Evolutionary conservation across 345 rosid species (phyloP).

Genomic region (Citrus trifoliata): DNA sequence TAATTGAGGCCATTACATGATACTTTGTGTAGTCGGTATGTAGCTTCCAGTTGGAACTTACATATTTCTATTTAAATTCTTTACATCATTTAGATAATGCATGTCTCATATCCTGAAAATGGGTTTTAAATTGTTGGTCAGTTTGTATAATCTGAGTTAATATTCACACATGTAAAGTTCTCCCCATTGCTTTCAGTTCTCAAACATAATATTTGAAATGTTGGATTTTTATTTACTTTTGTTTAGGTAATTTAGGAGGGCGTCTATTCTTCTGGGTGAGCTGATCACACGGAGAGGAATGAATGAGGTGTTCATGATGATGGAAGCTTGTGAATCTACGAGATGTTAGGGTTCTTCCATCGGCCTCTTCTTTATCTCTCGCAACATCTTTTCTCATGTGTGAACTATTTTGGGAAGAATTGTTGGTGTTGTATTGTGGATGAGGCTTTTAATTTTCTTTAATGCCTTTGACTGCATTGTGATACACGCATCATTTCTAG

Average conservation of each 20-base stretch:
- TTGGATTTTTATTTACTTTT: background rate
- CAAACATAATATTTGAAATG: background rate
- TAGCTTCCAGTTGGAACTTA: background rate
- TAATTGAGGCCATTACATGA: background rate
- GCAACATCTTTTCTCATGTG: background rate
- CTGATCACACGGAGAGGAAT: background rate
- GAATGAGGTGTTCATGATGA: background rate
- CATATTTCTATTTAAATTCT: background rate
- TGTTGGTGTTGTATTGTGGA: conserved; percentile 8
- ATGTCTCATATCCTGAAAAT: background rate
- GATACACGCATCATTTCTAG: background rate
- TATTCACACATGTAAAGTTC: background rate
- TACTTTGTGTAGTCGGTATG: conserved; percentile 23
- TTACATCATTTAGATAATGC: background rate
- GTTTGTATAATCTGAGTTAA: background rate
- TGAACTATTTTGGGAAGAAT: background rate
- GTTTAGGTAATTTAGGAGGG: background rate
- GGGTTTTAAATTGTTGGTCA: background rate
- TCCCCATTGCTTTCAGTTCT: background rate
- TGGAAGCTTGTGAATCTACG: background rate
- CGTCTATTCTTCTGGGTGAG: background rate
- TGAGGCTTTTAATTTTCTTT: conserved; percentile 3
- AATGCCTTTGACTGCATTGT: background rate
- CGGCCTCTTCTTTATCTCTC: background rate
- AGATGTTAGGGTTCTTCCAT: background rate